These are phyloP conservation scores for Aureobasidium sp. DNA, from an alignment of 2,329 filamentous ascomycete genomes.

Conservation along the genomic window DNA sequence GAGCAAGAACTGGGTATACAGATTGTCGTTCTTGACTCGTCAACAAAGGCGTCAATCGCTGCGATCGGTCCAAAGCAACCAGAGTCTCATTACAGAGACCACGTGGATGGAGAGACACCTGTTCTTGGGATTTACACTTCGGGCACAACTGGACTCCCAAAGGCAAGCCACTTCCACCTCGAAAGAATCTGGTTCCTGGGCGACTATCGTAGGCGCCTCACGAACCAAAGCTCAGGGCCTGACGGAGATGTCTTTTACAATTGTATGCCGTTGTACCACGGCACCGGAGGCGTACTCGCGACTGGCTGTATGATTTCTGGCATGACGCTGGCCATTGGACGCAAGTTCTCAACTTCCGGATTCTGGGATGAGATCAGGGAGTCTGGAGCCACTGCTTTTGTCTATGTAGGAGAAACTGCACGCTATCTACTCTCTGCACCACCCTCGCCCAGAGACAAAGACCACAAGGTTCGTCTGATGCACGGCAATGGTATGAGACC, in stretches of 20 bases:
- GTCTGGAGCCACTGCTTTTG: conserved; percentile 61
- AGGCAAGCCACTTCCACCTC: conserved; percentile 58
- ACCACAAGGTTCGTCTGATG: conserved; percentile 53
- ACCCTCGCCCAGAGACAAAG: conserved; percentile 52
- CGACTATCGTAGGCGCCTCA: conserved; percentile 21
- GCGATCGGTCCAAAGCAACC: conserved; percentile 46
- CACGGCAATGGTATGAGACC: conserved; percentile 62
- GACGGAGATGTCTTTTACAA: conserved; percentile 60
- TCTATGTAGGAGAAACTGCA: conserved; percentile 72
- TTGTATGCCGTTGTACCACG: conserved; percentile 73
- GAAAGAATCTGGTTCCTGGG: conserved; percentile 38
- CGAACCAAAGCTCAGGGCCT: conserved; percentile 33
- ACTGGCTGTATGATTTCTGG: conserved; percentile 41
- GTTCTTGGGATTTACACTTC: conserved; percentile 62
- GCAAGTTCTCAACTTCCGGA: conserved; percentile 59
- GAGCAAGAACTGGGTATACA: conserved; percentile 49
- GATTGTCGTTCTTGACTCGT: conserved; percentile 47
- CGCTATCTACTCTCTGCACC: conserved; percentile 66
- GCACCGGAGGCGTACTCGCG: conserved; percentile 58
- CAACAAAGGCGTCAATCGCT: conserved; percentile 42
- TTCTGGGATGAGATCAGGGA: conserved; percentile 70
- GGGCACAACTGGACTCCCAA: conserved; percentile 64
- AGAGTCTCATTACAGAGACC: conserved; percentile 48
- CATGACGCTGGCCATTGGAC: conserved; percentile 55
- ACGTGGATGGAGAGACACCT: conserved; percentile 48